Conservation (phyloP, 768 basidiomycete species). For the Mycena venus region DNA sequence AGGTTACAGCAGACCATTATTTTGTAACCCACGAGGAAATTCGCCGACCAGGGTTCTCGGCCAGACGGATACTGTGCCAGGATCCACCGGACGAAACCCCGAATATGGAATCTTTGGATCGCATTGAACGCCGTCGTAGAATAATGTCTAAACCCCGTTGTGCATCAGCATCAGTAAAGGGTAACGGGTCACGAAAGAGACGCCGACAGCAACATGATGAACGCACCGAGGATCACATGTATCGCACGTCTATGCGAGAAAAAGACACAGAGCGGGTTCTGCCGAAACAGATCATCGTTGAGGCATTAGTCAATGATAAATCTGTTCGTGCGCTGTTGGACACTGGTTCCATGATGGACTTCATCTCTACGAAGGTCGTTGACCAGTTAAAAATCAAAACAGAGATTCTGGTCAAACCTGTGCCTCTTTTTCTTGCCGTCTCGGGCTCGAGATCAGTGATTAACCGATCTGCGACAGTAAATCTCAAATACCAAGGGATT, state of each 20-base stretch:
- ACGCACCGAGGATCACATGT: not conserved
- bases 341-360: too few relatives aligned
- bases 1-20: conserved; percentile 11
- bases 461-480: conserved; percentile 33
- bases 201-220: not conserved
- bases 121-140: not conserved
- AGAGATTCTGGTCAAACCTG: conserved; percentile 42
- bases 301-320: not conserved
- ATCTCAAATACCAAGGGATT: conserved; percentile 43
- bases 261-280: conserved; percentile 1
- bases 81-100: not conserved
- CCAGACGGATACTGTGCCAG: not conserved
- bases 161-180: not conserved
- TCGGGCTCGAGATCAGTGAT: conserved; percentile 48
- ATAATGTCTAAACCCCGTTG: not conserved
- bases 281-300: conserved; percentile 7
- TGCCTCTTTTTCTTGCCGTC: conserved; percentile 47
- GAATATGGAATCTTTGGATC: too few relatives aligned
- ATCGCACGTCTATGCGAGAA: not conserved
- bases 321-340: conserved; percentile 22
- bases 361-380: conserved; percentile 44
- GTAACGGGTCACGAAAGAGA: not conserved
- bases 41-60: not conserved
- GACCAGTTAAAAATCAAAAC: conserved; percentile 43
- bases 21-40: conserved; percentile 9